A percentile compares a stretch with the other conserved stretches of the same genome.
These are phyloP conservation scores for Phlyctochytrium arcticum DNA, from an alignment of 192 early-diverging fungal genomes.

Conservation along the genomic window DNA sequence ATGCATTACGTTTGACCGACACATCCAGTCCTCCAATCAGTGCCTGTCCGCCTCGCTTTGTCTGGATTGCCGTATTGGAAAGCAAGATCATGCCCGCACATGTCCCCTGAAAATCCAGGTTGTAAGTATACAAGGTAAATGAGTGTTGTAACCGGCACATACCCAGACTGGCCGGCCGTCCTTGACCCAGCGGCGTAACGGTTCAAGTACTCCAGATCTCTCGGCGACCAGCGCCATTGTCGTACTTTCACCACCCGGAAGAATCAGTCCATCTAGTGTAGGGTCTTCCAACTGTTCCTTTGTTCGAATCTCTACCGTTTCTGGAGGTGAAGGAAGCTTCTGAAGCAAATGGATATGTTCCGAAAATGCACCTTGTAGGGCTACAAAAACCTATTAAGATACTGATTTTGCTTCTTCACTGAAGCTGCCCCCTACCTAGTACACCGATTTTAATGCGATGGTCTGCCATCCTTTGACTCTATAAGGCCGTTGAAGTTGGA, in stretches of 20 bases:
- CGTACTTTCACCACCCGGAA: conserved; percentile 95
- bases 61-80: conserved; percentile 64
- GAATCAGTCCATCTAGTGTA: conserved; percentile 78
- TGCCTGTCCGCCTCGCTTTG: conserved; percentile 83
- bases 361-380: conserved; percentile 94
- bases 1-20: conserved; percentile 87
- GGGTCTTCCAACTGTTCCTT: conserved; percentile 57
- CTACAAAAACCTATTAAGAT: too few species aligned
- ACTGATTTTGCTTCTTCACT: too few species aligned
- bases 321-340: conserved; percentile 51
- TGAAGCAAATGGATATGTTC: conserved; percentile 87
- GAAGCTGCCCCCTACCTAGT: too few species aligned
- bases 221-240: conserved; percentile 92
- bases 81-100: conserved; percentile 96
- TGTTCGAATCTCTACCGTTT: conserved; percentile 63
- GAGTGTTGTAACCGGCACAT: not conserved
- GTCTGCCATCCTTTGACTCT: too few species aligned
- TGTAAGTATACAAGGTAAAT: not conserved
- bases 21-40: conserved; percentile 79
- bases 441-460: too few species aligned
- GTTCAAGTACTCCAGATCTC: conserved; percentile 73
- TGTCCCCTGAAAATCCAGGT: conserved; percentile 61
- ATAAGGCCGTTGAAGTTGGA: too few species aligned
- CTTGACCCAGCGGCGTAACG: conserved; percentile 73
- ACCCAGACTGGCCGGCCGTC: conserved; percentile 74